Evolutionary conservation across 2,329 filamentous ascomycete genomes (phyloP).

Genomic region (Phaeosphaeria sp.): DNA sequence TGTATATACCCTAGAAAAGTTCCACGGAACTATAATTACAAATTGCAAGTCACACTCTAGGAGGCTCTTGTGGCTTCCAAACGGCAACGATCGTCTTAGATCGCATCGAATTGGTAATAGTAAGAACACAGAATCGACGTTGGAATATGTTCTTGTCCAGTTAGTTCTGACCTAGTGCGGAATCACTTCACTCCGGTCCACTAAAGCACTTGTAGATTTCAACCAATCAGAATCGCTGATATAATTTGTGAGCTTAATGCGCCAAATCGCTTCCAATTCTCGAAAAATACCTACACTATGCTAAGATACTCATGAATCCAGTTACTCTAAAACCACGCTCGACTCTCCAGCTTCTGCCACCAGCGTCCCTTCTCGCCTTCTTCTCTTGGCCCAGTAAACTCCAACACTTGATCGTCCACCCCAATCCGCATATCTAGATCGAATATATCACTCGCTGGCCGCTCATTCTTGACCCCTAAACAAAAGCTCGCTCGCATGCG

Average conservation of each 20-base stretch:
- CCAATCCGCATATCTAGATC: constrained; percentile 55
- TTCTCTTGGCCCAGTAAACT: constrained; percentile 53
- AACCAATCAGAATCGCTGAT: background rate
- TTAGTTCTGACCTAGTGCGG: background rate
- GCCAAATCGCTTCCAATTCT: too few relatives aligned
- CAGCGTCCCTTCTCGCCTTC: constrained; percentile 51
- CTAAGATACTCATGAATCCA: too few relatives aligned
- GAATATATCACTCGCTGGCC: constrained; percentile 50
- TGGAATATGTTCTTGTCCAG: background rate
- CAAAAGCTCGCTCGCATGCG: constrained; percentile 56
- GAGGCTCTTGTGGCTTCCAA: background rate
- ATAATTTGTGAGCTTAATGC: background rate
- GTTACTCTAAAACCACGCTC: constrained; percentile 57
- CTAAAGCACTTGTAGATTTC: background rate
- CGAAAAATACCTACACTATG: too few relatives aligned
- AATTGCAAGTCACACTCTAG: background rate
- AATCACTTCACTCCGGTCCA: background rate
- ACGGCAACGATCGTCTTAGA: background rate
- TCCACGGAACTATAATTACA: background rate
- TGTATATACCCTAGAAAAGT: background rate
- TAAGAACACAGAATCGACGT: background rate
- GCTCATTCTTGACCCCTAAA: constrained; percentile 42
- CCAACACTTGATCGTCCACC: constrained; percentile 47
- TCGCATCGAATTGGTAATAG: background rate
- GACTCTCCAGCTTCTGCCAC: constrained; percentile 51